Evolutionary conservation across 179 eudicot genomes (phyloP).

Genomic region (Nepenthes alata): DNA sequence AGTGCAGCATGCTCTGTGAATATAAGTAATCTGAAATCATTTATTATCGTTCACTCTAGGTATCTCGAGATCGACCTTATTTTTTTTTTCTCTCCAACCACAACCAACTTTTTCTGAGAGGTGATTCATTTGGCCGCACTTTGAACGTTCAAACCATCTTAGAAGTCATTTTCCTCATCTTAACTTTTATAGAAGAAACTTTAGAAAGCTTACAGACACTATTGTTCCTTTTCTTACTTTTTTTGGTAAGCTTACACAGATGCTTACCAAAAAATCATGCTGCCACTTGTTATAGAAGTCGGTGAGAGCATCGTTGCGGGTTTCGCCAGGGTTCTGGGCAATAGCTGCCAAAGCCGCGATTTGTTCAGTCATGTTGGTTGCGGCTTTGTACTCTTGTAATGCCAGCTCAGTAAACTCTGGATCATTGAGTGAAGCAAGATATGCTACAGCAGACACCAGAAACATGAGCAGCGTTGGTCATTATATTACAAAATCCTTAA

Average conservation of each 20-base stretch:
- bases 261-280: constrained; percentile 66
- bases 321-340: constrained; percentile 69
- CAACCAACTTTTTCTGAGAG: no score
- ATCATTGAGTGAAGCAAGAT: constrained; percentile 65
- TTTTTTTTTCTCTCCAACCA: no score
- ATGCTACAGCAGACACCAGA: constrained; percentile 35
- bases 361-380: constrained; percentile 94
- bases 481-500: neutral
- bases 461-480: neutral
- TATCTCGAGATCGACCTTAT: no score
- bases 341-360: constrained; percentile 80
- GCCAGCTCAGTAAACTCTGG: constrained; percentile 59
- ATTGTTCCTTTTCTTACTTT: no score
- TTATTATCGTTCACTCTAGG: no score
- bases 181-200: no score
- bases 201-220: no score
- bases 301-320: constrained; percentile 61
- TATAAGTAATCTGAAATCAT: no score
- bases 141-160: no score
- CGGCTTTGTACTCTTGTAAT: constrained; percentile 66
- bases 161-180: no score
- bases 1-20: no score
- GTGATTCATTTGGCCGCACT: no score
- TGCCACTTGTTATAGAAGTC: constrained; percentile 93
- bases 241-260: neutral